Percentiles rank a stretch among this genome's conserved stretches.
phyloP scores from a whole-genome alignment of 1,139 yeast genomes.

The Candida frijolesensis region DNA sequence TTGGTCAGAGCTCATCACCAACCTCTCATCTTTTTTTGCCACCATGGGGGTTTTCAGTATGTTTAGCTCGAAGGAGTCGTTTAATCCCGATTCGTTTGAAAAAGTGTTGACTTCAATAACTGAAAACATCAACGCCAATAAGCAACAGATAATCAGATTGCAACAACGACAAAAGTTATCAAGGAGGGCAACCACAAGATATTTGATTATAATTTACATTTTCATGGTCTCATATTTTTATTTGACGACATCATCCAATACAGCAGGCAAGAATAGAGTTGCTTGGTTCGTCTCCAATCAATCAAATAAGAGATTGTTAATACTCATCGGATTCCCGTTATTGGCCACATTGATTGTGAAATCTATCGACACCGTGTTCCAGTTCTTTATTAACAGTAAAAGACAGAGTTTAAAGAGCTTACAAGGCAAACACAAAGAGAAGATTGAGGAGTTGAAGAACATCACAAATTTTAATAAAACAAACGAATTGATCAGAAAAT shows the following conservation, averaged over 20 bases:
- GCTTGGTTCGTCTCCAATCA: conserved; percentile 29
- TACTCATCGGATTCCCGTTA: conserved; percentile 34
- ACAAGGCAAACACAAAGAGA: conserved; percentile 55
- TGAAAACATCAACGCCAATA: conserved; percentile 30
- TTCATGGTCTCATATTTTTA: conserved; percentile 29
- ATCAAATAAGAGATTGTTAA: conserved; percentile 19
- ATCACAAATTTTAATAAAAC: conserved; percentile 80
- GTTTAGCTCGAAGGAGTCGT: conserved; percentile 35
- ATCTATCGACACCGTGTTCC: conserved; percentile 25
- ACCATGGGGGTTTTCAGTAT: conserved; percentile 27
- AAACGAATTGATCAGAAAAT: conserved; percentile 68
- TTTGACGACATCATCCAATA: conserved; percentile 23
- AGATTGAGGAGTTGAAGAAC: conserved; percentile 75
- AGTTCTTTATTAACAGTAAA: conserved; percentile 26
- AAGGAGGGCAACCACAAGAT: conserved; percentile 21
- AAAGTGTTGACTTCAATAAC: conserved; percentile 49
- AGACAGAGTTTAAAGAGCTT: conserved; percentile 27
- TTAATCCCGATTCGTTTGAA: conserved; percentile 55
- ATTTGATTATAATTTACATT: conserved; percentile 35
- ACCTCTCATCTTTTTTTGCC: background rate
- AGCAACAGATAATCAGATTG: conserved; percentile 22
- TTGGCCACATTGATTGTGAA: conserved; percentile 23
- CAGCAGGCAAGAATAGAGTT: conserved; percentile 21
- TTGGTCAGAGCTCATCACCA: background rate
- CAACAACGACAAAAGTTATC: conserved; percentile 15